Evolutionary conservation across 306 rosid species (phyloP), one percentile per base, ranked within the genome.

Genomic region (Acmispon strigosus): DNA sequence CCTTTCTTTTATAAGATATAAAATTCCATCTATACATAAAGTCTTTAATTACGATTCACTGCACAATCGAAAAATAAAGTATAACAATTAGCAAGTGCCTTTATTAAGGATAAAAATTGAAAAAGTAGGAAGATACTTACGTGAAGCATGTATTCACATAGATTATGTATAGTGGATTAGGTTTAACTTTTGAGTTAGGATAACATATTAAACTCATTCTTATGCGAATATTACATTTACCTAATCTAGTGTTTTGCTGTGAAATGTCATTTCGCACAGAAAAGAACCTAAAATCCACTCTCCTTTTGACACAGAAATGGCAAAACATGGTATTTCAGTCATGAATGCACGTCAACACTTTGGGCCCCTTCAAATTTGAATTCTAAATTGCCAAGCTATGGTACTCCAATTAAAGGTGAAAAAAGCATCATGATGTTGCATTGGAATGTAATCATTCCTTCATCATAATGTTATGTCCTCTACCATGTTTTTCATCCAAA

Each of bases 371-470:
- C 24, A 27, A 10, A 17, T 67, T 61, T 43, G 1, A 60, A 20
- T 16, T 64, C 62, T 20, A 36, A 52, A 47, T 71, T 44, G 37
- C 8, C 51, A 55, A 55, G 73, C 68, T 56, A 47, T 34, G 77
- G 48, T 43, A 19, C 10, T 44, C 36, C 10, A 37, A 64, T n/a
- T 48, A 72, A 24, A 27, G 72, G 54, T 7, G n/a, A 11, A 34
- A 32, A 52, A 62, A 54, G 10, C 62, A 41, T 39, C 57, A 50
- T 18, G 42, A 60, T 32, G 13, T 27, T 48, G 52, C 34, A 64
- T 42, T 72, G 32, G 70, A n/a, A 32, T 22, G 53, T 61, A 78
- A 82, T 82, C 81, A 82, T 78, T 70, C 32, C 50, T 66, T 55
- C 73, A 82, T 82, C 53, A 83, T 75, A 44, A 63, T 47, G 51